Evolutionary conservation across 1,139 yeast genomes (phyloP).

Genomic region (Wickerhamomyces sp.): DNA sequence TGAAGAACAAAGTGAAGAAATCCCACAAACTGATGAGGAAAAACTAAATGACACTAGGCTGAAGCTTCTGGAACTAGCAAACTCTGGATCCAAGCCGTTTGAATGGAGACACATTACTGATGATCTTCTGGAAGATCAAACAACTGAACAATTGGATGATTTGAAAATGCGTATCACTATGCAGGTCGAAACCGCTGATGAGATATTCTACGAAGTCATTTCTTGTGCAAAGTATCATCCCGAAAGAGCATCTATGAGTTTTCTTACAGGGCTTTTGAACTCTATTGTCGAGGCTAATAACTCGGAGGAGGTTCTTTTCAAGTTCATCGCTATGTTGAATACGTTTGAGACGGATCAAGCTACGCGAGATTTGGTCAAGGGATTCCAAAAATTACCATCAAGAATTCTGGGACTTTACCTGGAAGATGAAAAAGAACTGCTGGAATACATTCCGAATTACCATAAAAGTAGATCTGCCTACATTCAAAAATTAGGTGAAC

Average conservation of each 20-base stretch:
- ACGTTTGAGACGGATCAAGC: conserved; percentile 13
- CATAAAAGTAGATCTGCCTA: neutral
- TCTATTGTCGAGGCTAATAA: neutral
- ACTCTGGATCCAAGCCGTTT: neutral
- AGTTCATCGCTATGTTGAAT: conserved; percentile 16
- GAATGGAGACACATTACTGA: conserved; percentile 16
- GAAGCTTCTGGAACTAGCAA: conserved; percentile 3
- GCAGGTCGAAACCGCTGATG: conserved; percentile 4
- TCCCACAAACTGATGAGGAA: neutral
- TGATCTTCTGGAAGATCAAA: conserved; percentile 2
- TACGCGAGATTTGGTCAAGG: conserved; percentile 6
- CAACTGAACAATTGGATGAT: neutral
- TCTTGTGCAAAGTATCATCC: conserved; percentile 14
- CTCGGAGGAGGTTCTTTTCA: conserved; percentile 3
- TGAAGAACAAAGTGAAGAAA: neutral
- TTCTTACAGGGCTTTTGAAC: neutral
- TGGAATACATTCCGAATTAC: neutral
- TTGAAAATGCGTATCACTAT: neutral
- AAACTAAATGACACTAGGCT: neutral
- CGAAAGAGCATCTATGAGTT: conserved; percentile 5
- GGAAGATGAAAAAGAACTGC: conserved; percentile 2
- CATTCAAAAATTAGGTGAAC: conserved; percentile 34
- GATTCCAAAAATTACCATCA: conserved; percentile 9
- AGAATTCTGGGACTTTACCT: conserved; percentile 10
- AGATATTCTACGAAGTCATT: conserved; percentile 18